A percentile compares a stretch with the other conserved stretches of the same genome.
Conservation (phyloP, 148 eudicot genomes). For the Spergularia bocconei region DNA sequence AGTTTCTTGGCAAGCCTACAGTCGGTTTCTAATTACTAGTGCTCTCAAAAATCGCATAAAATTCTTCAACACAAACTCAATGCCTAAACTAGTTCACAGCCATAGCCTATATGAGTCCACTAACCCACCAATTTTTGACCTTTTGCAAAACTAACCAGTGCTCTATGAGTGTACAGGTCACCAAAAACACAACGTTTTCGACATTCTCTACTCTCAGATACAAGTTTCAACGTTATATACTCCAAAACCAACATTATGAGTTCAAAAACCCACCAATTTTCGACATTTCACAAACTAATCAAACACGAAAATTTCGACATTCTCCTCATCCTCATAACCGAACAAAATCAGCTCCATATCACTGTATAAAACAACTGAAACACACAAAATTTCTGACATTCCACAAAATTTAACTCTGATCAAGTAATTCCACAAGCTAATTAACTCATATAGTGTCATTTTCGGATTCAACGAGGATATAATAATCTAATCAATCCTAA, state of each 20-base stretch:
- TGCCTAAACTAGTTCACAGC: neutral
- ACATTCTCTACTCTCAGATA: neutral
- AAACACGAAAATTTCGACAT: neutral
- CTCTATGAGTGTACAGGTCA: neutral
- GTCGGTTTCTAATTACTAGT: neutral
- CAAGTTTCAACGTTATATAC: too few species aligned
- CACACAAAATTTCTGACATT: too few species aligned
- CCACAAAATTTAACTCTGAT: slow-evolving; percentile 3
- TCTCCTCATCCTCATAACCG: neutral
- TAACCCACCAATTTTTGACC: neutral
- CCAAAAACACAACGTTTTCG: neutral
- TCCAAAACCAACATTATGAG: neutral
- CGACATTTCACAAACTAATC: neutral
- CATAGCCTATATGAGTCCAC: neutral
- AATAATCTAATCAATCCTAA: neutral
- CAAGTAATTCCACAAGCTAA: neutral
- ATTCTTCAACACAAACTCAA: neutral
- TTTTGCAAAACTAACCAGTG: neutral
- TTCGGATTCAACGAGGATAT: neutral
- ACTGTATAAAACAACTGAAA: too few species aligned
- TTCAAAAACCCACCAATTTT: neutral
- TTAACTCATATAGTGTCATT: neutral
- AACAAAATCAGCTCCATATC: too few species aligned
- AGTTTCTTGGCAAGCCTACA: neutral
- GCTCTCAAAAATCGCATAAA: neutral